Evolutionary conservation across 2,329 filamentous ascomycete genomes (phyloP).

Genomic region (Ambrosiella beaveri): DNA sequence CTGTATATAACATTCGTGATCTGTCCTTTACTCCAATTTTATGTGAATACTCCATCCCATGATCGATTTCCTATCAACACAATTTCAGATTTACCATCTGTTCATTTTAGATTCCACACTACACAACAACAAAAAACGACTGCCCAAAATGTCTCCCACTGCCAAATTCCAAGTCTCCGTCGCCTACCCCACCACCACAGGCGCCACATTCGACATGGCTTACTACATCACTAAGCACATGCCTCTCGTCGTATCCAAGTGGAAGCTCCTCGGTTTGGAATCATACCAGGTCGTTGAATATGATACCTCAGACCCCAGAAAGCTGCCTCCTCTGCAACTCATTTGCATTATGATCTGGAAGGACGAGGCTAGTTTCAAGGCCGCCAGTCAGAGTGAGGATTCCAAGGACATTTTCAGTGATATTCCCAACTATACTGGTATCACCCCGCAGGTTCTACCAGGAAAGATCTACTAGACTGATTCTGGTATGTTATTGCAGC

Average conservation of each 20-base stretch:
- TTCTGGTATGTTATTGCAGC: not conserved
- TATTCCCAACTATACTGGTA: conserved; percentile 20
- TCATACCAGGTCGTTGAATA: conserved; percentile 20
- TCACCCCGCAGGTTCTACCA: conserved; percentile 3
- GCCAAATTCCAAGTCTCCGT: conserved; percentile 6
- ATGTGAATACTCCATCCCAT: too few relatives aligned
- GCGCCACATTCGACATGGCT: conserved; percentile 27
- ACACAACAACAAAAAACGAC: not conserved
- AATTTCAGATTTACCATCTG: too few relatives aligned
- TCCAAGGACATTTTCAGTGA: conserved; percentile 18
- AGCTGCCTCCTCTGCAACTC: conserved; percentile 15
- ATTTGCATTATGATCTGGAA: conserved; percentile 20
- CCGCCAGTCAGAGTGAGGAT: not conserved
- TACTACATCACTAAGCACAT: conserved; percentile 33
- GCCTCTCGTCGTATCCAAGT: conserved; percentile 24
- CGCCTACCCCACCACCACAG: conserved; percentile 5
- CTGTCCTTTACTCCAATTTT: too few relatives aligned
- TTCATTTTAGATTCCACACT: too few relatives aligned
- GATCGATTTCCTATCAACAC: too few relatives aligned
- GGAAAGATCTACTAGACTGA: conserved; percentile 6
- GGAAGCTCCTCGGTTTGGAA: conserved; percentile 24
- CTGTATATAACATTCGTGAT: too few relatives aligned
- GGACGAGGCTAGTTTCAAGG: conserved; percentile 16
- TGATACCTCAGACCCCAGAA: conserved; percentile 13
- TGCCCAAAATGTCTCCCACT: conserved; percentile 2